Evolutionary conservation across 2,329 filamentous ascomycete genomes (phyloP).

Genomic region (Cladophialophora bantiana): DNA sequence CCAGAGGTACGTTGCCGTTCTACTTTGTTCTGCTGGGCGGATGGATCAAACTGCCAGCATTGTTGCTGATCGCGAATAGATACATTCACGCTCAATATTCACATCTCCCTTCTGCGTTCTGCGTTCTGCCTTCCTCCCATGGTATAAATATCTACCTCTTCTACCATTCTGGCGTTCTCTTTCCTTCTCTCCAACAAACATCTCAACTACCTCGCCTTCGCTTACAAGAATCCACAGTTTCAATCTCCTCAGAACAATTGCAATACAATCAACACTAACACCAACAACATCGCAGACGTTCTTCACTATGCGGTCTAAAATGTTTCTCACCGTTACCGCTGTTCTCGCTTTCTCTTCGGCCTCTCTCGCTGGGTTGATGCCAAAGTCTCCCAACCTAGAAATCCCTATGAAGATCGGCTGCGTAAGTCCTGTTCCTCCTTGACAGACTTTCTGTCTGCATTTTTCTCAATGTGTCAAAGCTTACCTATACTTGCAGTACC

Average conservation of each 20-base stretch:
- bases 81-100: conserved; percentile 3
- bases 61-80: conserved; percentile 3
- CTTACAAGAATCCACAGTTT: not conserved
- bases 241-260: not conserved
- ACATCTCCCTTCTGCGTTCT: not conserved
- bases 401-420: conserved; percentile 18
- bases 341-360: conserved; percentile 6
- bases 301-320: conserved; percentile 1
- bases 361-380: conserved; percentile 5
- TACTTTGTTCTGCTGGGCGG: conserved; percentile 1
- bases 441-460: not conserved
- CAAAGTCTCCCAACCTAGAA: not conserved
- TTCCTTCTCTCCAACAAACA: not conserved
- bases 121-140: too few species aligned
- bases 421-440: not conserved
- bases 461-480: not conserved
- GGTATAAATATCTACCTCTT: conserved; percentile 8
- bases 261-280: not conserved
- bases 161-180: not conserved
- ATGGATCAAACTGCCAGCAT: not conserved
- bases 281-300: not conserved
- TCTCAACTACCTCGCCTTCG: not conserved
- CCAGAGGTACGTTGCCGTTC: not conserved
- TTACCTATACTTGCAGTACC: conserved; percentile 4
- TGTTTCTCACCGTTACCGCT: not conserved